These are phyloP conservation scores for Kwoniella sp. DNA, from an alignment of 768 basidiomycete genomes.

Conservation along the genomic window DNA sequence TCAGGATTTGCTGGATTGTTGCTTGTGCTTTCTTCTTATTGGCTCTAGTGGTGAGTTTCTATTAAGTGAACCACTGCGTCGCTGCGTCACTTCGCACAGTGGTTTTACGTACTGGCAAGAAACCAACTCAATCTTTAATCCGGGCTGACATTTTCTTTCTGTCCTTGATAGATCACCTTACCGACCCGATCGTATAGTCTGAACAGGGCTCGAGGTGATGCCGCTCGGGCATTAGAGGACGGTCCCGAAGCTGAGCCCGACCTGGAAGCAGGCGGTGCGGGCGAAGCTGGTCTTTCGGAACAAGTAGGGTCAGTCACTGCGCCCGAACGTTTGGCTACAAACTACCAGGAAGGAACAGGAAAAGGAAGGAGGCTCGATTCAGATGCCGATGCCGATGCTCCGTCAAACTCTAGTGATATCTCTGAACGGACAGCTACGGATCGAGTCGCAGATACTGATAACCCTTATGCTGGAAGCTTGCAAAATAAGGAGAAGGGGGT, in stretches of 20 bases:
- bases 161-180: slow-evolving; percentile 19
- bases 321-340: not conserved
- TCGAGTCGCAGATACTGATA: not conserved
- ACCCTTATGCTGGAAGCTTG: no score
- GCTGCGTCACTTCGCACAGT: no score
- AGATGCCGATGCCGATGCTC: not conserved
- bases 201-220: slow-evolving; percentile 18
- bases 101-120: no score
- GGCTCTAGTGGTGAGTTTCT: slow-evolving; percentile 17
- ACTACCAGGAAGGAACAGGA: not conserved
- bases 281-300: not conserved
- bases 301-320: not conserved
- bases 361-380: not conserved
- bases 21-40: slow-evolving; percentile 18
- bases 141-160: not conserved
- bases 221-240: not conserved
- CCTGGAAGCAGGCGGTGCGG: not conserved
- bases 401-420: not conserved
- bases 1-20: slow-evolving; percentile 24
- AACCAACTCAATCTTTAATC: no score
- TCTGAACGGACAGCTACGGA: not conserved
- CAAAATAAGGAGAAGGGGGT: no score
- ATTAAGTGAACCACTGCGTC: no score
- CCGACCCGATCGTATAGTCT: slow-evolving; percentile 21
- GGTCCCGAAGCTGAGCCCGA: not conserved